These are phyloP conservation scores for Cryptococcus sp. DNA, from an alignment of 1,284 basidiomycete genomes.

Conservation along the genomic window DNA sequence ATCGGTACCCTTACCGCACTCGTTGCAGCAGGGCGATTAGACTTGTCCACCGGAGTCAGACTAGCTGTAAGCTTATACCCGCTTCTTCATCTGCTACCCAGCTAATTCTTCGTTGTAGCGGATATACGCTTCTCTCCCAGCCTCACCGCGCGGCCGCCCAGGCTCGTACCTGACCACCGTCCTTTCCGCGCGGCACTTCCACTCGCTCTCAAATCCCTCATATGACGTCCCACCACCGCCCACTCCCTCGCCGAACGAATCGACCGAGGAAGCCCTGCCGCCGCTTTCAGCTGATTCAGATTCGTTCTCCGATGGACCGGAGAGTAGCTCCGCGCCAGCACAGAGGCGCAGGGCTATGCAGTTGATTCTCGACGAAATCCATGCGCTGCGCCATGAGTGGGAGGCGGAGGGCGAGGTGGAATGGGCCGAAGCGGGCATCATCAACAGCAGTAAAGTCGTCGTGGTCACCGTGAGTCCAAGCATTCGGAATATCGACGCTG, in stretches of 20 bases:
- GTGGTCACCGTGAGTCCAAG: slow-evolving; percentile 43
- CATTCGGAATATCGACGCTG: too few species aligned
- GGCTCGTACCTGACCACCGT: slow-evolving; percentile 43
- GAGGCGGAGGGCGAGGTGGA: slow-evolving; percentile 39
- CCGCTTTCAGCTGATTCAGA: slow-evolving; percentile 18
- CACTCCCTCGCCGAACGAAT: slow-evolving; percentile 4
- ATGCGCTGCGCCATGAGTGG: slow-evolving; percentile 38
- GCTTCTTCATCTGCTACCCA: not conserved
- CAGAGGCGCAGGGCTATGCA: slow-evolving; percentile 45
- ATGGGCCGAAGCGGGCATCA: slow-evolving; percentile 50
- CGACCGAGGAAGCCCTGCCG: not conserved
- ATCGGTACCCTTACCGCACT: slow-evolving; percentile 51
- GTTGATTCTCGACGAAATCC: slow-evolving; percentile 51
- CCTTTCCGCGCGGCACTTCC: slow-evolving; percentile 48
- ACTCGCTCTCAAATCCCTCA: slow-evolving; percentile 46
- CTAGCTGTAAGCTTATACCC: slow-evolving; percentile 36
- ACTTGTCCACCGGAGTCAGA: slow-evolving; percentile 47
- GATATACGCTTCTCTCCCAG: slow-evolving; percentile 44
- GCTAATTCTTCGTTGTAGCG: slow-evolving; percentile 20
- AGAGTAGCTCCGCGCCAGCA: slow-evolving; percentile 25
- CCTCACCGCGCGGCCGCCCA: slow-evolving; percentile 26
- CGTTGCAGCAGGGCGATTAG: slow-evolving; percentile 48
- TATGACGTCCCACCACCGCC: slow-evolving; percentile 28
- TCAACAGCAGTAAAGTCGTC: slow-evolving; percentile 51
- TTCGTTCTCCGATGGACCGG: slow-evolving; percentile 22